phyloP scores from a whole-genome alignment of 139 green algal species.

The Micromonas commoda region DNA sequence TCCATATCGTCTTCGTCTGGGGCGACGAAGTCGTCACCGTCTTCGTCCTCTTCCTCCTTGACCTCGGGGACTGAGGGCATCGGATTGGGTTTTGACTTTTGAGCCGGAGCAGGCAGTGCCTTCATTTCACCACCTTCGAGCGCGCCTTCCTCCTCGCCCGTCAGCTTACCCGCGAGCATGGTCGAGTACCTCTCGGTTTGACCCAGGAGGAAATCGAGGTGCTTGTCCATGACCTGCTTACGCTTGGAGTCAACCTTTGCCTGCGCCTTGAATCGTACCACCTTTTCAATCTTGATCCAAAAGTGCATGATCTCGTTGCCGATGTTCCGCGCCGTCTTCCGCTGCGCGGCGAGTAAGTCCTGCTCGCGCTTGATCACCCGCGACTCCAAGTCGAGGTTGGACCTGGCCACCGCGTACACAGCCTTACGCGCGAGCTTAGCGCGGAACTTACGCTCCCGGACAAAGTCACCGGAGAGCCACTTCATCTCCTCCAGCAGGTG shows the following conservation, averaged over 20 bases:
- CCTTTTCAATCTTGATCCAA: constrained; percentile 82
- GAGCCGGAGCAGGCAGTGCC: no score
- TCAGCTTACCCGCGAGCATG: constrained; percentile 42
- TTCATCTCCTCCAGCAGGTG: constrained; percentile 88
- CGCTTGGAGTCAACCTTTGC: constrained; percentile 53
- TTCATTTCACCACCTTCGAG: not conserved
- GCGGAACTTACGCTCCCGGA: constrained; percentile 8
- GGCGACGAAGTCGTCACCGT: not conserved
- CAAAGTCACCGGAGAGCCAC: constrained; percentile 77
- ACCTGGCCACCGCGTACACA: constrained; percentile 47
- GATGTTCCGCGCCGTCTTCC: constrained; percentile 50
- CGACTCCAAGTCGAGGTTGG: constrained; percentile 63
- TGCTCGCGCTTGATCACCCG: constrained; percentile 33
- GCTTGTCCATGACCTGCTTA: constrained; percentile 67
- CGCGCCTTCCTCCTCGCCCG: not conserved
- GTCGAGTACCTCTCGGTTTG: constrained; percentile 85
- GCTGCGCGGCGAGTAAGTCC: constrained; percentile 33
- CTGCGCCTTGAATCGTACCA: constrained; percentile 80
- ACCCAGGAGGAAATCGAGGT: constrained; percentile 86
- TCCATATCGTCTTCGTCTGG: not conserved
- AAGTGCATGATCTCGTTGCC: constrained; percentile 67
- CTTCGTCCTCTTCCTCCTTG: constrained; percentile 28
- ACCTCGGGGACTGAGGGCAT: constrained; percentile 22
- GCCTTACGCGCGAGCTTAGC: constrained; percentile 56
- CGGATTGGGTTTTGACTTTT: not conserved